Evolutionary conservation across 1,284 basidiomycete genomes (phyloP).

Genomic region (Ustilago xerochloae): DNA sequence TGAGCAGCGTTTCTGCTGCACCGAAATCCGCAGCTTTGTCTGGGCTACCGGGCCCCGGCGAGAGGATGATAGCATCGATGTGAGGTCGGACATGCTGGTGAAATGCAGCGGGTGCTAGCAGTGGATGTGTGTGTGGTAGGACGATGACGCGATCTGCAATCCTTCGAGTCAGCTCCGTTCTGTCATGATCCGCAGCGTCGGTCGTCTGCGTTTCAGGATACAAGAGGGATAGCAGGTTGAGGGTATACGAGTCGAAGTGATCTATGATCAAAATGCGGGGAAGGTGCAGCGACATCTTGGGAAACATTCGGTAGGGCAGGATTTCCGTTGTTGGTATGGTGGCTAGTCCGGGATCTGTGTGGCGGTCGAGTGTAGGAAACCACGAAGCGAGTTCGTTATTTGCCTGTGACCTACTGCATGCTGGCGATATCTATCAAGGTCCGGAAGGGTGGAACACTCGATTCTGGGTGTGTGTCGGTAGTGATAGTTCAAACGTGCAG

Average conservation of each 20-base stretch:
- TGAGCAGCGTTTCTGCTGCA: constrained; percentile 52
- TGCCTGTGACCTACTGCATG: too few species aligned
- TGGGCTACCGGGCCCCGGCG: constrained; percentile 64
- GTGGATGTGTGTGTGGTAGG: constrained; percentile 59
- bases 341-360: too few species aligned
- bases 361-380: neutral
- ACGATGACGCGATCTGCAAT: constrained; percentile 53
- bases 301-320: neutral
- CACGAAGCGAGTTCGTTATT: neutral
- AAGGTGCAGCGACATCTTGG: constrained; percentile 31
- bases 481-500: too few species aligned
- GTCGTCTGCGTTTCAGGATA: constrained; percentile 2
- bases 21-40: constrained; percentile 59
- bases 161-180: constrained; percentile 11
- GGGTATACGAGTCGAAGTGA: constrained; percentile 67
- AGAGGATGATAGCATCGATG: constrained; percentile 64
- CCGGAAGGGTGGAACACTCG: neutral
- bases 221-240: constrained; percentile 61
- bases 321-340: neutral
- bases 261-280: constrained; percentile 65
- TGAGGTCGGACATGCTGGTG: constrained; percentile 51
- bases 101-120: constrained; percentile 45
- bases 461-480: too few species aligned
- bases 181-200: neutral
- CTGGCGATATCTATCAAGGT: neutral